phyloP scores from a whole-genome alignment of 495 filamentous ascomycete species.

The Daldinia loculata region DNA sequence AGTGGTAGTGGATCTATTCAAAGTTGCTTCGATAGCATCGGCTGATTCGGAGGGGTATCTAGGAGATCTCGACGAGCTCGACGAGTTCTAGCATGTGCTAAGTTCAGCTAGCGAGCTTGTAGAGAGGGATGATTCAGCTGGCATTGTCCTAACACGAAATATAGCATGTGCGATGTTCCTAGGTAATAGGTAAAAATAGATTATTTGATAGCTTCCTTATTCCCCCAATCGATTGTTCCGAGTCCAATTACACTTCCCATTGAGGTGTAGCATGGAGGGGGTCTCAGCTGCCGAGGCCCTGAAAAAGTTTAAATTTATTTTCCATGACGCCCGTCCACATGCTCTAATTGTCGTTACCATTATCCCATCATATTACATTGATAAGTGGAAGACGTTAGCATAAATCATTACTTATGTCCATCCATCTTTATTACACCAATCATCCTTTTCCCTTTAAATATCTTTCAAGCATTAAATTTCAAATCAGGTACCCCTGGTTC shows the following conservation, averaged over 20 bases:
- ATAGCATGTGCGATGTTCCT: background rate
- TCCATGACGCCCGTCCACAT: constrained; percentile 26
- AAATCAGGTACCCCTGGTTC: constrained; percentile 1
- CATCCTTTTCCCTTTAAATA: background rate
- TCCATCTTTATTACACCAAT: constrained; percentile 8
- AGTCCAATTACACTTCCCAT: background rate
- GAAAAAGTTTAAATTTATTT: constrained; percentile 22
- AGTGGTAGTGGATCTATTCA: constrained; percentile 45
- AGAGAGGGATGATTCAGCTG: background rate
- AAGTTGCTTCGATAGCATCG: background rate
- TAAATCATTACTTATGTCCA: constrained; percentile 30
- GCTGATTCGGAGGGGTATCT: background rate
- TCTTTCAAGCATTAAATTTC: background rate
- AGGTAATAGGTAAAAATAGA: background rate
- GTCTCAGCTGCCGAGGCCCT: background rate
- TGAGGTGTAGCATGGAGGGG: constrained; percentile 5
- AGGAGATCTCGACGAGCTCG: background rate
- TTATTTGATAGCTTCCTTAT: background rate
- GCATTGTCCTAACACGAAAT: background rate
- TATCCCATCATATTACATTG: constrained; percentile 33
- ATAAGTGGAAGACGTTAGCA: constrained; percentile 28
- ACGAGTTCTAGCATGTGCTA: background rate
- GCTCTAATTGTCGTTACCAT: constrained; percentile 33
- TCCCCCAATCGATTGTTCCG: background rate
- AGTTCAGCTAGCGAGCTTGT: background rate